These are phyloP conservation scores for Clonostachys chloroleuca DNA, from an alignment of 2,329 filamentous ascomycete species.

Conservation along the genomic window DNA sequence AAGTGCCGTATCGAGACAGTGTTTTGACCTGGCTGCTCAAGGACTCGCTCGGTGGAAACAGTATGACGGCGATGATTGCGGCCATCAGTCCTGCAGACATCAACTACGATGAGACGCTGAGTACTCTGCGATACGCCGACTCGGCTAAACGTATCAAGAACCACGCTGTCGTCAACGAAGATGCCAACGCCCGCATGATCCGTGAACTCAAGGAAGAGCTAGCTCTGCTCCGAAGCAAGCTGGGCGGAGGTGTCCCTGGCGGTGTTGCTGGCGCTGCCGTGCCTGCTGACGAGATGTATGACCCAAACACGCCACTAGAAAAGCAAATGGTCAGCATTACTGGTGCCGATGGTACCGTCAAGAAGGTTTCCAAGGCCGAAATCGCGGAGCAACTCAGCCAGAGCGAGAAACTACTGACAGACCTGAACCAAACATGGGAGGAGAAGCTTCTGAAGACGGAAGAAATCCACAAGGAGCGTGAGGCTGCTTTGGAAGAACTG, in stretches of 20 bases:
- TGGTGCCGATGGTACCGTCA: constrained; percentile 75
- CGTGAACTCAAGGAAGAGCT: constrained; percentile 95
- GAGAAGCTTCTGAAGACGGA: constrained; percentile 93
- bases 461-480: constrained; percentile 94
- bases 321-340: constrained; percentile 96
- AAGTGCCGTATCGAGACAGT: constrained; percentile 96
- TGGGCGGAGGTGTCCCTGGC: constrained; percentile 52
- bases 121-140: constrained; percentile 92
- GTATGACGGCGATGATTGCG: constrained; percentile 99
- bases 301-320: constrained; percentile 86
- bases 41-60: constrained; percentile 95
- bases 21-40: constrained; percentile 95
- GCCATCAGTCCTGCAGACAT: constrained; percentile 98
- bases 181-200: constrained; percentile 98
- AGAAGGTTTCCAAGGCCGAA: constrained; percentile 96
- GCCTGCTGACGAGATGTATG: constrained; percentile 77
- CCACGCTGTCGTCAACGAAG: constrained; percentile 97
- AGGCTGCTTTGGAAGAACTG: constrained; percentile 89
- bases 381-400: constrained; percentile 95
- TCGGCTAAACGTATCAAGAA: constrained; percentile 99
- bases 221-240: constrained; percentile 77
- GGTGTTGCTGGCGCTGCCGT: constrained; percentile 43
- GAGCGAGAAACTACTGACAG: constrained; percentile 91
- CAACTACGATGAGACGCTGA: constrained; percentile 97
- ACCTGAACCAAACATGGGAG: constrained; percentile 98